Evolutionary conservation across 305 asterid species (phyloP), one percentile per base, ranked within the genome.

Genomic region (Solanum hybrid): DNA sequence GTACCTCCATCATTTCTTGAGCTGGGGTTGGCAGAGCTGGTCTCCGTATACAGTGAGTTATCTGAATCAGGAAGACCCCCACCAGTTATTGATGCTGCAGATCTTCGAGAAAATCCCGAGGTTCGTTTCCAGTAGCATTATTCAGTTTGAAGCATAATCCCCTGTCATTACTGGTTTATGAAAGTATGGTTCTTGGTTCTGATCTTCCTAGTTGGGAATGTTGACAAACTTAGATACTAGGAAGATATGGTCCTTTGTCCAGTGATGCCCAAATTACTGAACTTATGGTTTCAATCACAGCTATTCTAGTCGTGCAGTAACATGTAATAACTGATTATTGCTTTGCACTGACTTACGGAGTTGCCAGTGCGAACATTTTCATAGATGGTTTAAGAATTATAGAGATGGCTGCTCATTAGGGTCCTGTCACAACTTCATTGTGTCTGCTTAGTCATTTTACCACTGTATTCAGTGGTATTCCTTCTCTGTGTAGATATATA

Each of bases 51-150:
- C 94, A 92, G 91, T 38, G 94, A 94, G 92, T 94, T 96, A 73
- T 89, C 93, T 91, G 95, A 92, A 93, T 89, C 86, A 87, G 98
- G 99, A 90, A 94, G 93, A 41, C 87, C 95, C 77, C 98, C 96
- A 32, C 93, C 97, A 27, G 92, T 97, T 88, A 93, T 97, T 90
- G 98, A 96, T 91, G 95, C 97, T 73, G 96, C 95, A 90, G 92
- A 93, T 77, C 95, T 97, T 91, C 94, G 93, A 90, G 91, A 92
- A 90, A 93, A 95, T 92, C 98, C 99, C 4, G 95, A 97, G 99
- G 99, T 96, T 91, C 65, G 84, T 89, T 90, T 24, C 86, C 78
- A 65, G 51, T 57, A 45, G 39, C 79, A 87, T 26, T 78, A 89
- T 77, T 91, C 84, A 75, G 73, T 61, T 57, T 39, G 12, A 86